These are phyloP conservation scores for Xylariaceae sp. DNA, from an alignment of 2,329 filamentous ascomycete genomes.

Conservation along the genomic window DNA sequence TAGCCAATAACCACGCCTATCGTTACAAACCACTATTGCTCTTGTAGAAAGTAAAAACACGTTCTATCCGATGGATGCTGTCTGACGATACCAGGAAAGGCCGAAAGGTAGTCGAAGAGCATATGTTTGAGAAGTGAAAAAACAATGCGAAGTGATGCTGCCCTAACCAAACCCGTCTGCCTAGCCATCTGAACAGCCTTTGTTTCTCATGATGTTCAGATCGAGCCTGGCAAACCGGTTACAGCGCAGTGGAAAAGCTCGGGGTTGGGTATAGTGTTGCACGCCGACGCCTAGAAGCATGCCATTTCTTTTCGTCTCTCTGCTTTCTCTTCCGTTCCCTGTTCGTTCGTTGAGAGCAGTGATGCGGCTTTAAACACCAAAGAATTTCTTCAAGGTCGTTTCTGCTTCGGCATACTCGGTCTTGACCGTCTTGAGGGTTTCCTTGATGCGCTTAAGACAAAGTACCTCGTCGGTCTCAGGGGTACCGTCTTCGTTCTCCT, in stretches of 20 bases:
- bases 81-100: conserved; percentile 14
- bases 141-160: conserved; percentile 17
- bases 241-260: conserved; percentile 1
- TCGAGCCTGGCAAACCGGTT: conserved; percentile 2
- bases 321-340: no score
- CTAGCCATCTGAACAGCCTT: conserved; percentile 28
- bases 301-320: no score
- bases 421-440: conserved; percentile 69
- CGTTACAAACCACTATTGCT: background rate
- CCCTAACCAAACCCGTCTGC: conserved; percentile 15
- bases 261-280: conserved; percentile 13
- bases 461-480: conserved; percentile 62
- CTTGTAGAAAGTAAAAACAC: conserved; percentile 20
- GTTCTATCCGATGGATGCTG: conserved; percentile 22
- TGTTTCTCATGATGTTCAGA: conserved; percentile 32
- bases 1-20: no score
- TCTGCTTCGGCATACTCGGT: conserved; percentile 72
- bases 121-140: conserved; percentile 1
- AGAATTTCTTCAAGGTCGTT: conserved; percentile 67
- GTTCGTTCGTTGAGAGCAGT: background rate
- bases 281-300: background rate
- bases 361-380: conserved; percentile 31
- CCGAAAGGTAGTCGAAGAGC: conserved; percentile 2
- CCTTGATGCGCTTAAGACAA: conserved; percentile 66
- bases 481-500: conserved; percentile 73